Evolutionary conservation across 1,284 basidiomycete species (phyloP).

Genomic region (Tremellales sp.): DNA sequence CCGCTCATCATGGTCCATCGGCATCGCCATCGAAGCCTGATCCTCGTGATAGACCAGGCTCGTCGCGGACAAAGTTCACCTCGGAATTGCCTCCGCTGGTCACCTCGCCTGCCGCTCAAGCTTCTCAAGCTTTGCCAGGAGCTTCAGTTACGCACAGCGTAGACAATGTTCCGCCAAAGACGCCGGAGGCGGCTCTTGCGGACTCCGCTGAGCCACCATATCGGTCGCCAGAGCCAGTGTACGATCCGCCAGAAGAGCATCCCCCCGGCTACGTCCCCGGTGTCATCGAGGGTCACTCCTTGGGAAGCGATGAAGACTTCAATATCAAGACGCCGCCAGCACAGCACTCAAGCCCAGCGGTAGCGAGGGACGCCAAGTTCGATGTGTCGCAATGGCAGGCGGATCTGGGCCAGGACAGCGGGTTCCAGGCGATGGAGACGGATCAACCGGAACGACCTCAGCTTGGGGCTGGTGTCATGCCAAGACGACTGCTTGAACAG

Average conservation of each 20-base stretch:
- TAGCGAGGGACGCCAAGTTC: slow-evolving; percentile 1
- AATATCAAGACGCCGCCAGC: background rate
- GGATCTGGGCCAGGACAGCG: slow-evolving; percentile 7
- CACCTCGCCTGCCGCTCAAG: background rate
- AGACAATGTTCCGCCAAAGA: background rate
- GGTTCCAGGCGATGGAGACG: slow-evolving; percentile 20
- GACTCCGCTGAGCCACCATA: slow-evolving; percentile 9
- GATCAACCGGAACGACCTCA: slow-evolving; percentile 22
- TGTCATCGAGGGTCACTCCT: slow-evolving; percentile 30
- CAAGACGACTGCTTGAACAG: slow-evolving; percentile 21
- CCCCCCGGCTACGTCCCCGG: slow-evolving; percentile 30
- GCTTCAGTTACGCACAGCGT: too few relatives aligned
- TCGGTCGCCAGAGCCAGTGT: slow-evolving; percentile 39
- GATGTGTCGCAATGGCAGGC: slow-evolving; percentile 11
- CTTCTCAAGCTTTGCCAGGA: background rate
- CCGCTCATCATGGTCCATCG: too few relatives aligned
- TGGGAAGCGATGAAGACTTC: slow-evolving; percentile 20
- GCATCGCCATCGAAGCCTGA: background rate
- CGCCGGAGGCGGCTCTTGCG: too few relatives aligned
- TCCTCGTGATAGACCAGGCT: background rate
- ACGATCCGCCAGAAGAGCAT: slow-evolving; percentile 34
- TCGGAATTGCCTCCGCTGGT: background rate
- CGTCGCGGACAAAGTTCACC: background rate
- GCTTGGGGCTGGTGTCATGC: slow-evolving; percentile 32
- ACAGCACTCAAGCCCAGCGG: background rate